Evolutionary conservation across 805 yeast species (phyloP).

Genomic region (Groenewaldozyma salmanticensis): DNA sequence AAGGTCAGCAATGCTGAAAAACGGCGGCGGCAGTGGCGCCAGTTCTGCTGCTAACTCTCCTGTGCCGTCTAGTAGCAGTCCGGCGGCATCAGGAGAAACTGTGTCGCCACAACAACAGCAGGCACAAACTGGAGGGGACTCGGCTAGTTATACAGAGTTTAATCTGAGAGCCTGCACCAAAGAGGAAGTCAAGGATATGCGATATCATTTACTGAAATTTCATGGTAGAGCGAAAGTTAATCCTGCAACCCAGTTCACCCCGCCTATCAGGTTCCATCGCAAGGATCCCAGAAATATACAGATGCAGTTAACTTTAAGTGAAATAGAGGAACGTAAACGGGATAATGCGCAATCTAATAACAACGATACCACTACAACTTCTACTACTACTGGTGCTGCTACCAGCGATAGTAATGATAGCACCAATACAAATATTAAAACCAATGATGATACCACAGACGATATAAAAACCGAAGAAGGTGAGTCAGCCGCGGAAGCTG

Average conservation of each 20-base stretch:
- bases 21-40: no score
- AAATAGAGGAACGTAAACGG: constrained; percentile 30
- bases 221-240: constrained; percentile 65
- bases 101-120: constrained; percentile 2
- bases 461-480: no score
- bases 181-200: constrained; percentile 60
- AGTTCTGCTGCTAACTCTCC: neutral
- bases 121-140: neutral
- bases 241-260: constrained; percentile 58
- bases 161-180: constrained; percentile 63
- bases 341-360: constrained; percentile 6
- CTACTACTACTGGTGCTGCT: neutral
- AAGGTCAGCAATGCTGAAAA: neutral
- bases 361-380: constrained; percentile 15
- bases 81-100: neutral
- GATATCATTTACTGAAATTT: constrained; percentile 75
- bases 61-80: neutral
- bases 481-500: constrained; percentile 6
- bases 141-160: constrained; percentile 31
- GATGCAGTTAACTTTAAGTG: constrained; percentile 59
- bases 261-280: constrained; percentile 81
- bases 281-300: constrained; percentile 90
- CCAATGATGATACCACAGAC: neutral
- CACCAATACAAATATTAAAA: neutral
- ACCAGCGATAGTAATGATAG: neutral